Evolutionary conservation across 371 early-diverging fungal genomes (phyloP).

Genomic region (Capillidium rhysosporum): DNA sequence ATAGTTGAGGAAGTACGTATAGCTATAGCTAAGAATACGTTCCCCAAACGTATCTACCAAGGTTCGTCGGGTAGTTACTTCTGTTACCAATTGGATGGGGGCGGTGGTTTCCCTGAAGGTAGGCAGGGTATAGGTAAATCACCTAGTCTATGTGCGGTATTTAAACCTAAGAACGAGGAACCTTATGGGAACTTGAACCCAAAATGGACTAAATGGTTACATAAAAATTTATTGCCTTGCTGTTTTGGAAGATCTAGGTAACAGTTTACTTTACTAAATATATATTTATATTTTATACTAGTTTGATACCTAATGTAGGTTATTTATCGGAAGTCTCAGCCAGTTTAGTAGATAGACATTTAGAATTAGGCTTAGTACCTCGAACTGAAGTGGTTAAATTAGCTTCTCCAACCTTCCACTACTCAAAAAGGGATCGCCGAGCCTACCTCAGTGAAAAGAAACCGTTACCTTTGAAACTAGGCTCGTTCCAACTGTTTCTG

Average conservation of each 20-base stretch:
- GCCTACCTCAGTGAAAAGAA: slow-evolving; percentile 15
- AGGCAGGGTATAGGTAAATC: no score
- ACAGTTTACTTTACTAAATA: neutral
- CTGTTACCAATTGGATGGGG: slow-evolving; percentile 40
- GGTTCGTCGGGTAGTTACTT: slow-evolving; percentile 87
- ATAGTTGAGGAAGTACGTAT: slow-evolving; percentile 44
- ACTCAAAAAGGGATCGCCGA: slow-evolving; percentile 31
- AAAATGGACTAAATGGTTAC: slow-evolving; percentile 90
- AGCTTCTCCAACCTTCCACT: slow-evolving; percentile 57
- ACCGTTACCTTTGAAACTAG: slow-evolving; percentile 53
- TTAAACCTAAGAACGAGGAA: slow-evolving; percentile 89
- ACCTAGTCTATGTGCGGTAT: slow-evolving; percentile 51
- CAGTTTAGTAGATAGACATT: slow-evolving; percentile 47
- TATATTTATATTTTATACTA: slow-evolving; percentile 5
- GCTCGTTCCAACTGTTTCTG: slow-evolving; percentile 72
- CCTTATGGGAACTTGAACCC: slow-evolving; percentile 80
- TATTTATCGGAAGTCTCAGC: slow-evolving; percentile 79
- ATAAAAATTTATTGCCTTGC: slow-evolving; percentile 66
- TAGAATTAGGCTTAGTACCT: slow-evolving; percentile 65
- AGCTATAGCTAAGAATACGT: slow-evolving; percentile 45
- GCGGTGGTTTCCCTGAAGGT: slow-evolving; percentile 7
- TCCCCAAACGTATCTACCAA: slow-evolving; percentile 43
- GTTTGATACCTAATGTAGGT: slow-evolving; percentile 68
- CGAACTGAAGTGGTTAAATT: slow-evolving; percentile 58
- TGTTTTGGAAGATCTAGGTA: slow-evolving; percentile 74